Conservation (phyloP, 2,329 filamentous ascomycete genomes). For the Clarireedia sp. region DNA sequence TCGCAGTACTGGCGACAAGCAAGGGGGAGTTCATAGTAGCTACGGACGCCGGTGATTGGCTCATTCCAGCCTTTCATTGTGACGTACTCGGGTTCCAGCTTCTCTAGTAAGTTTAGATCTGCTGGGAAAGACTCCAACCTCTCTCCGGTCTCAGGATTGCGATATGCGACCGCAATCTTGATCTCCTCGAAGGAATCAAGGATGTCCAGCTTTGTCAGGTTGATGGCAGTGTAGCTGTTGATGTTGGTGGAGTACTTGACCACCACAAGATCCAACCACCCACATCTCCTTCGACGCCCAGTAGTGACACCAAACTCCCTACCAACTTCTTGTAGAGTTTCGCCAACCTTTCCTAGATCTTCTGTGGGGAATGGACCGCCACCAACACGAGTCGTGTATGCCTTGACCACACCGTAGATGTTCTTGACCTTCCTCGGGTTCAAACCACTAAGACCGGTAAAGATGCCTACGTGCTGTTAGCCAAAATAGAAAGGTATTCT, state of each 20-base stretch:
- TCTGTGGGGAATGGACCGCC: slow-evolving; percentile 62
- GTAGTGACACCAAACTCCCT: slow-evolving; percentile 38
- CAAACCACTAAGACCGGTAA: slow-evolving; percentile 52
- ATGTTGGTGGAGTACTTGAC: slow-evolving; percentile 44
- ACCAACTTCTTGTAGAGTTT: slow-evolving; percentile 41
- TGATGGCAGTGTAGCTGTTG: slow-evolving; percentile 37
- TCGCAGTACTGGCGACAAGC: slow-evolving; percentile 11
- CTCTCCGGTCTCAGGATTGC: slow-evolving; percentile 36
- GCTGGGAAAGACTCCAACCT: slow-evolving; percentile 56
- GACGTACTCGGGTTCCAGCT: slow-evolving; percentile 35
- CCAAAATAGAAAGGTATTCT: not conserved
- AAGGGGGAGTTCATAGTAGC: not conserved
- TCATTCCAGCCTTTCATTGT: slow-evolving; percentile 63
- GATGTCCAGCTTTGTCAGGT: slow-evolving; percentile 58
- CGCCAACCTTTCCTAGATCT: slow-evolving; percentile 37
- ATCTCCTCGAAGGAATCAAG: slow-evolving; percentile 68
- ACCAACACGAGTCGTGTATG: slow-evolving; percentile 33
- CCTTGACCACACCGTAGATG: slow-evolving; percentile 57
- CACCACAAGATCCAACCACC: slow-evolving; percentile 50
- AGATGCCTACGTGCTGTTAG: slow-evolving; percentile 39
- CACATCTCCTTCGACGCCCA: slow-evolving; percentile 52
- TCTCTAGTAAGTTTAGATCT: slow-evolving; percentile 48
- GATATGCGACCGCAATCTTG: slow-evolving; percentile 68
- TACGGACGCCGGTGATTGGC: slow-evolving; percentile 51
- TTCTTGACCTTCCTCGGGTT: slow-evolving; percentile 53